A percentile compares a stretch with the other conserved stretches of the same genome.
These are phyloP conservation scores for Trichophyton simii DNA, from an alignment of 2,329 filamentous ascomycete species.

Conservation along the genomic window DNA sequence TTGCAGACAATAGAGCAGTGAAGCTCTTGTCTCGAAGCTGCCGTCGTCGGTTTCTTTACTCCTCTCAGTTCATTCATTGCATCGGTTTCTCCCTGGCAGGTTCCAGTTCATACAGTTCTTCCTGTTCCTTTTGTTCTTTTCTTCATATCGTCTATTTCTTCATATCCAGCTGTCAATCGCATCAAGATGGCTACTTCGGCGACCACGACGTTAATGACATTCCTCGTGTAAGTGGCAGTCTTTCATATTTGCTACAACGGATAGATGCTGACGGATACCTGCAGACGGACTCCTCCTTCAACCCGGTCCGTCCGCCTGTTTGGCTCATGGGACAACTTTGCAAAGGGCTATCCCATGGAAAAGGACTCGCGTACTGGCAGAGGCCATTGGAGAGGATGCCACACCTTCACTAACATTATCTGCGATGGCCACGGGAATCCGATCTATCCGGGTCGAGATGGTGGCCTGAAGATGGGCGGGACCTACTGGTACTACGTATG, in stretches of 20 bases:
- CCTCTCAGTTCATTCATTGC: background rate
- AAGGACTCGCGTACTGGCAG: conserved; percentile 61
- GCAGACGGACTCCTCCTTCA: conserved; percentile 27
- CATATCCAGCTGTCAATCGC: background rate
- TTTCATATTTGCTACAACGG: background rate
- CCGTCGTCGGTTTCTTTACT: background rate
- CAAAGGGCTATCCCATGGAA: conserved; percentile 64
- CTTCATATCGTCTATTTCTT: too few relatives aligned
- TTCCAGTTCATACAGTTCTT: background rate
- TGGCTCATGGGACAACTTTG: conserved; percentile 94
- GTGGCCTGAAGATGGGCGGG: conserved; percentile 79
- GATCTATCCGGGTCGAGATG: conserved; percentile 49
- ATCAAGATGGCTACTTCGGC: conserved; percentile 16
- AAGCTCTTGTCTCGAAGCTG: background rate
- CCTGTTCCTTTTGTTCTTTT: background rate
- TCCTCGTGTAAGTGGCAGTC: conserved; percentile 19
- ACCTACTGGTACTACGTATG: conserved; percentile 94
- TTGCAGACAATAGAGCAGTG: background rate
- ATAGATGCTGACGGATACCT: conserved; percentile 13
- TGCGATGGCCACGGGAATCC: conserved; percentile 56
- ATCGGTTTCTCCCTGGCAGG: background rate
- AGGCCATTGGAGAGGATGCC: conserved; percentile 75
- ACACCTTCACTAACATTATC: conserved; percentile 73
- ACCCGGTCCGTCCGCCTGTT: conserved; percentile 59
- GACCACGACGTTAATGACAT: conserved; percentile 21